Conservation (phyloP, 345 rosid genomes). For the Crucihimalaya himalaica region DNA sequence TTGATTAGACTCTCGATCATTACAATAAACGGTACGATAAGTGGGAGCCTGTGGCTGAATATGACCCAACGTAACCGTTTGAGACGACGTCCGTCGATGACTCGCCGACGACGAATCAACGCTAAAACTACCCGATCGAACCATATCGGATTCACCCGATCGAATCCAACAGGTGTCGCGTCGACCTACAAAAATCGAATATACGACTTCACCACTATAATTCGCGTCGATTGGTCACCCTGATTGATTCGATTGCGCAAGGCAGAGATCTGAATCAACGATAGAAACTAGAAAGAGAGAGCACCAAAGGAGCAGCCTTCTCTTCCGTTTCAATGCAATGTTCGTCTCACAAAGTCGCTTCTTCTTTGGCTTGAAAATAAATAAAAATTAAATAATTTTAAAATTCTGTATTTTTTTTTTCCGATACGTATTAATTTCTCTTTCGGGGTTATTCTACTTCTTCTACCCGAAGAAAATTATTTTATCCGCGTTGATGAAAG, state of each 20-base stretch:
- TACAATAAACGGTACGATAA: constrained; percentile 86
- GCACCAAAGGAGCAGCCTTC: constrained; percentile 32
- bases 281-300: constrained; percentile 34
- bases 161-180: constrained; percentile 34
- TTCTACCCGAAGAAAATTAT: too few species aligned
- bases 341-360: constrained; percentile 28
- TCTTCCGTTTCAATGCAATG: constrained; percentile 36
- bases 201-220: constrained; percentile 9
- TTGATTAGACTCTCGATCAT: constrained; percentile 90
- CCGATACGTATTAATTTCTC: background rate
- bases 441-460: background rate
- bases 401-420: background rate
- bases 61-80: constrained; percentile 85
- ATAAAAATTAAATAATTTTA: background rate
- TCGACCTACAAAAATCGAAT: constrained; percentile 11
- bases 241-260: background rate
- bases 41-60: constrained; percentile 98
- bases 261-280: constrained; percentile 36
- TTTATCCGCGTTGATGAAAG: constrained; percentile 12
- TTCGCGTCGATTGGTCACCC: background rate
- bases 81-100: constrained; percentile 49
- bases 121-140: constrained; percentile 53
- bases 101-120: constrained; percentile 47
- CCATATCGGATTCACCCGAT: constrained; percentile 40
- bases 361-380: constrained; percentile 13